Percentiles rank a stretch among this genome's conserved stretches.
Evolutionary conservation across 345 rosid genomes (phyloP).

Genomic region (Citrus sp.): DNA sequence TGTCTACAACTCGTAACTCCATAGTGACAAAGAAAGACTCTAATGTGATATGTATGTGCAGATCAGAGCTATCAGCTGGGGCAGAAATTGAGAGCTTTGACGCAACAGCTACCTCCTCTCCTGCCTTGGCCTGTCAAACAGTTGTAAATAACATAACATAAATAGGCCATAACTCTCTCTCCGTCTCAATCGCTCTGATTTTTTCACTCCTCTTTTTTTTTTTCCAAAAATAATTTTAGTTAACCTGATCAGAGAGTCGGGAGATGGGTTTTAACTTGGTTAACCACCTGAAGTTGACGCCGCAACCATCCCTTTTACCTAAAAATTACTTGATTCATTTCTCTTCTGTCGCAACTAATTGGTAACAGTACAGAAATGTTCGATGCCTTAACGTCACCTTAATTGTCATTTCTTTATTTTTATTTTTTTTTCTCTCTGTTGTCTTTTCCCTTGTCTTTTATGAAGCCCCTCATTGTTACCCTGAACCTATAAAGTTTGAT

Average conservation of each 20-base stretch:
- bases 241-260: conserved; percentile 9
- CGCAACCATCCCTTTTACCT: conserved; percentile 11
- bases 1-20: conserved; percentile 23
- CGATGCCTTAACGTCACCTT: conserved; percentile 11
- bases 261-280: neutral
- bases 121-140: neutral
- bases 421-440: conserved; percentile 2
- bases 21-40: conserved; percentile 36
- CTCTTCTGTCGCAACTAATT: conserved; percentile 21
- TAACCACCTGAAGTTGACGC: conserved; percentile 57
- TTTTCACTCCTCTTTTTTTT: neutral
- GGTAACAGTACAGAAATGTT: conserved; percentile 2
- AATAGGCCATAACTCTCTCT: neutral
- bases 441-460: neutral
- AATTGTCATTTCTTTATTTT: neutral
- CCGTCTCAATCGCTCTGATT: neutral
- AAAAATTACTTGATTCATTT: conserved; percentile 8
- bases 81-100: conserved; percentile 27
- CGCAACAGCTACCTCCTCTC: conserved; percentile 17
- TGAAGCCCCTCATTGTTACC: too few relatives aligned
- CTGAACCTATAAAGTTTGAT: too few relatives aligned
- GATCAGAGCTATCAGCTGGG: conserved; percentile 3
- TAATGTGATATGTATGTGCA: conserved; percentile 25
- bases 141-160: conserved; percentile 21
- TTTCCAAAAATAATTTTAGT: neutral